phyloP scores from a whole-genome alignment of 2,329 filamentous ascomycete species.

The Chrysoporthe puriensis region DNA sequence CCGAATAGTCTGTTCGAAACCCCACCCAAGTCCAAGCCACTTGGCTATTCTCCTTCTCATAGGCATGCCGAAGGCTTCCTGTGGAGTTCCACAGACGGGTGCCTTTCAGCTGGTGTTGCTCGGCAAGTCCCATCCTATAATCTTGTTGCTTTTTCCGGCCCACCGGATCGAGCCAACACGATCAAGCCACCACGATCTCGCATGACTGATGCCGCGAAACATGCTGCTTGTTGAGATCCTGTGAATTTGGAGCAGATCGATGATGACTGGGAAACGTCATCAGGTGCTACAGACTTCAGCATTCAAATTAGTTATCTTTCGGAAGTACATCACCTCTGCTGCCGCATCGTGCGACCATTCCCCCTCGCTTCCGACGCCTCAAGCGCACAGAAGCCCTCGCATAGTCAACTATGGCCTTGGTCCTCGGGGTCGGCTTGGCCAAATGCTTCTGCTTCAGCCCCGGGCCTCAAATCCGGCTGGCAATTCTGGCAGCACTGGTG shows the following conservation, averaged over 20 bases:
- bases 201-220: slow-evolving; percentile 8
- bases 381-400: slow-evolving; percentile 6
- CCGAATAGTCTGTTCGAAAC: slow-evolving; percentile 25
- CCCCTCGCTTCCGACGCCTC: slow-evolving; percentile 13
- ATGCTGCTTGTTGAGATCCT: neutral
- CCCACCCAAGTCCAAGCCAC: slow-evolving; percentile 27
- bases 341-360: neutral
- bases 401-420: slow-evolving; percentile 1
- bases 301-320: neutral
- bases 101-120: slow-evolving; percentile 25
- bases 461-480: slow-evolving; percentile 37
- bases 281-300: neutral
- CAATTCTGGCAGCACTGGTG: slow-evolving; percentile 54
- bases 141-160: slow-evolving; percentile 25
- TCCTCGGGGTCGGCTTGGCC: slow-evolving; percentile 14
- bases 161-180: slow-evolving; percentile 6
- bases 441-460: slow-evolving; percentile 7
- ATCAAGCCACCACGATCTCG: slow-evolving; percentile 18
- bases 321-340: neutral
- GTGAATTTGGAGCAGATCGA: neutral
- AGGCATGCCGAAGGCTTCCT: slow-evolving; percentile 17
- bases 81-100: slow-evolving; percentile 22
- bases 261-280: neutral
- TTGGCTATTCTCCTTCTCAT: slow-evolving; percentile 15
- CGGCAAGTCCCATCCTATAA: slow-evolving; percentile 17